Evolutionary conservation across 2,329 filamentous ascomycete species (phyloP).

Genomic region (Diaporthe batatas): DNA sequence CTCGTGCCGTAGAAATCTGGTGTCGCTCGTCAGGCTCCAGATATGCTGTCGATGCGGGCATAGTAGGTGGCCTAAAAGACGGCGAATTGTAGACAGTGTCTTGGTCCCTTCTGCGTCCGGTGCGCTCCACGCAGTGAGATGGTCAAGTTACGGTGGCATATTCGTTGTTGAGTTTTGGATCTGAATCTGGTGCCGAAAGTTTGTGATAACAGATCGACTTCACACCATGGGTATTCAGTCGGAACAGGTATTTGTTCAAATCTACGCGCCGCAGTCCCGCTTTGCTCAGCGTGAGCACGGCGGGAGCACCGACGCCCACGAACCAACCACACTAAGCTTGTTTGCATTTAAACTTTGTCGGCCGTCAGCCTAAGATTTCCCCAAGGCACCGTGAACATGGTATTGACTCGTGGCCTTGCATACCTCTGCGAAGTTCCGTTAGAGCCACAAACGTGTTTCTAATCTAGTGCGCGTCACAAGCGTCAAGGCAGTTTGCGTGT

Average conservation of each 20-base stretch:
- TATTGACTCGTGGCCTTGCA: constrained; percentile 16
- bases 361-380: background rate
- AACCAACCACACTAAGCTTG: background rate
- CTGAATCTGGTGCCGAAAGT: background rate
- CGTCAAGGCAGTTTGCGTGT: background rate
- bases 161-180: background rate
- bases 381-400: background rate
- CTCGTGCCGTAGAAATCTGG: constrained; percentile 2
- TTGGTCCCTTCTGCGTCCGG: background rate
- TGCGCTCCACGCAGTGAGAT: background rate
- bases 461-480: background rate
- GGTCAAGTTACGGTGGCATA: background rate
- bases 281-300: background rate
- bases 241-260: background rate
- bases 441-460: background rate
- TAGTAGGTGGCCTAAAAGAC: background rate
- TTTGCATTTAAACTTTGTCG: constrained; percentile 2
- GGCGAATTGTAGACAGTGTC: background rate
- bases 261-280: too few species aligned
- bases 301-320: background rate
- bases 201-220: background rate
- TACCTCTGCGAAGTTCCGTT: background rate
- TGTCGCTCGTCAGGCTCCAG: constrained; percentile 10
- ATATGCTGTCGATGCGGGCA: constrained; percentile 10
- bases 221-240: background rate